A percentile compares a stretch with the other conserved stretches of the same genome.
Evolutionary conservation across 2,329 filamentous ascomycete species (phyloP).

Genomic region (Epichloe amarillans): DNA sequence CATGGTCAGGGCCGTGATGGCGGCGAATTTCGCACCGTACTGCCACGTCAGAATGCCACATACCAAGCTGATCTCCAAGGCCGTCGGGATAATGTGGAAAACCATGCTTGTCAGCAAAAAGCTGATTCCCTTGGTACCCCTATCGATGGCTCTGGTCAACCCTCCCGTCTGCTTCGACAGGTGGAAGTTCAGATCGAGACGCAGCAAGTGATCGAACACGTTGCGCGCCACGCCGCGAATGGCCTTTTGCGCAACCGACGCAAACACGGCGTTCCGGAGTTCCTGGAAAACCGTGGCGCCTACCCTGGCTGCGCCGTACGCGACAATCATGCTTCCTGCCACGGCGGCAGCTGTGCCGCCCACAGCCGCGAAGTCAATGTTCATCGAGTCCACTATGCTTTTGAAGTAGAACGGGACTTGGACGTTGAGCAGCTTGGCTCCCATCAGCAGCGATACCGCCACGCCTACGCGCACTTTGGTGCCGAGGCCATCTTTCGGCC

Average conservation of each 20-base stretch:
- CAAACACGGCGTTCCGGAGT: slow-evolving; percentile 89
- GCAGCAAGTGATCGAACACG: slow-evolving; percentile 82
- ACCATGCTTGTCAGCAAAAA: slow-evolving; percentile 97
- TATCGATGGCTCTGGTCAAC: slow-evolving; percentile 83
- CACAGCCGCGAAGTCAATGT: slow-evolving; percentile 74
- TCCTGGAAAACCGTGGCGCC: slow-evolving; percentile 86
- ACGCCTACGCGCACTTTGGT: slow-evolving; percentile 76
- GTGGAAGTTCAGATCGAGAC: slow-evolving; percentile 86
- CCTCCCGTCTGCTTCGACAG: slow-evolving; percentile 89
- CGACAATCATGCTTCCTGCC: slow-evolving; percentile 84
- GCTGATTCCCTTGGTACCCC: slow-evolving; percentile 96
- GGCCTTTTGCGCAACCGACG: slow-evolving; percentile 91
- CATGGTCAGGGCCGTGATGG: slow-evolving; percentile 86
- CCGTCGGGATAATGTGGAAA: slow-evolving; percentile 89
- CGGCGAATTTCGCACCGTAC: slow-evolving; percentile 83
- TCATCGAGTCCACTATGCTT: slow-evolving; percentile 94
- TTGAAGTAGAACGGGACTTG: slow-evolving; percentile 99
- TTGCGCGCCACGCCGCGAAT: slow-evolving; percentile 83
- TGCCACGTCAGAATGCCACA: slow-evolving; percentile 95
- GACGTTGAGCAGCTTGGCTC: slow-evolving; percentile 91
- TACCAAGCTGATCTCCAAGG: slow-evolving; percentile 86
- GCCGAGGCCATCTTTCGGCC: slow-evolving; percentile 61
- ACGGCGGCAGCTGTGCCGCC: slow-evolving; percentile 85
- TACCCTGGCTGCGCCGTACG: slow-evolving; percentile 80
- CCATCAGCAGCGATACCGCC: slow-evolving; percentile 71